Evolutionary conservation across 2,329 filamentous ascomycete genomes (phyloP).

Genomic region (Metarhizium sp.): DNA sequence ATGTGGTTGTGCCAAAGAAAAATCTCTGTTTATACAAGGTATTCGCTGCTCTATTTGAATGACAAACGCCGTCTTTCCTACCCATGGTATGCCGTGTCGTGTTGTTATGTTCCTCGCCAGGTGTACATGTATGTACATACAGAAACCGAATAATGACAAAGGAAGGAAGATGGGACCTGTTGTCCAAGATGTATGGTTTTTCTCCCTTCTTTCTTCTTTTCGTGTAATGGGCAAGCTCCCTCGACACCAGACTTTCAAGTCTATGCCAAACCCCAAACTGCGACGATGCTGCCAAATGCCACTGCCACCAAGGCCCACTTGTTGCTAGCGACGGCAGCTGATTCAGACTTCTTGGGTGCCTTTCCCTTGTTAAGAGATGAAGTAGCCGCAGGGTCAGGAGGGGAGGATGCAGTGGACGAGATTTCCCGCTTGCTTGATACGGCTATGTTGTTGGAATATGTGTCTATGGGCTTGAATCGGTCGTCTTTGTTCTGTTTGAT

Average conservation of each 20-base stretch:
- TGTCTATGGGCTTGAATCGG: slow-evolving; percentile 12
- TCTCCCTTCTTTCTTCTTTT: too few species aligned
- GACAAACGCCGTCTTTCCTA: background rate
- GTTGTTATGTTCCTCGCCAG: background rate
- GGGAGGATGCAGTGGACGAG: background rate
- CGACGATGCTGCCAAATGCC: background rate
- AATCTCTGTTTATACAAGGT: background rate
- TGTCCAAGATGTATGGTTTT: background rate
- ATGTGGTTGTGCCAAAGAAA: background rate
- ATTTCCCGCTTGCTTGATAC: slow-evolving; percentile 4
- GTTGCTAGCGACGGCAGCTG: background rate
- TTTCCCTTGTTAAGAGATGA: background rate
- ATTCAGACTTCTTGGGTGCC: background rate
- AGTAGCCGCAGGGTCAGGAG: background rate
- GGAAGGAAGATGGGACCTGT: background rate
- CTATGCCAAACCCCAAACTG: slow-evolving; percentile 1
- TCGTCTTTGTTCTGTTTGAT: slow-evolving; percentile 25
- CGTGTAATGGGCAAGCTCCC: background rate
- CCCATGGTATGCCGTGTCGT: background rate
- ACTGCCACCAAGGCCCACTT: background rate
- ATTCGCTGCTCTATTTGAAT: background rate
- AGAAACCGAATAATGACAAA: background rate
- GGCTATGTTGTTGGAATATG: slow-evolving; percentile 6
- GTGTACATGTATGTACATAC: background rate
- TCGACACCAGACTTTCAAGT: background rate